Evolutionary conservation across 495 filamentous ascomycete species (phyloP), one percentile per base, ranked within the genome.

Genomic region (Mytilinidion resinicola): DNA sequence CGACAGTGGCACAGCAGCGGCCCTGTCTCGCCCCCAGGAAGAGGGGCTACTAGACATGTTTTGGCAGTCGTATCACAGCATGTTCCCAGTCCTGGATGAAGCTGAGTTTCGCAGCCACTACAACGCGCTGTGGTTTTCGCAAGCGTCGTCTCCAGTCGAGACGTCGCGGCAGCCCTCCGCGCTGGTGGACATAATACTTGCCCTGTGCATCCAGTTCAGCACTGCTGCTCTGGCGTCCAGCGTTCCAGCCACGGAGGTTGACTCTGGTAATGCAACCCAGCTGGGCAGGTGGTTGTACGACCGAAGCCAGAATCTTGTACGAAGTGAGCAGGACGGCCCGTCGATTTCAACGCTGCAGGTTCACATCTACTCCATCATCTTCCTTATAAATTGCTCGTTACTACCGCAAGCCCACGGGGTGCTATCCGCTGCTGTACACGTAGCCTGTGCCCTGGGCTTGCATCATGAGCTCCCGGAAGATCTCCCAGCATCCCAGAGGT

Each of bases 101-200:
- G 44, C 61, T 10, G 69, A 76, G 14, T 80, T 83, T 56, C 73
- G 67, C 49, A 67, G 70, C 25, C 70, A 81, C 57, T 79, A 81
- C 59, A 62, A 71, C 6, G 76, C 78, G 12, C 68, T 82, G 3
- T 79, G 76, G 75, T 3, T 20, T 11, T 17, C 44, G 21, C 17
- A 12, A 12, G 19, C 4, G 14, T 17, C 44, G 21, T 42, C 39
- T 10, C 61, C 54, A 25, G 63, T 67, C 12, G 68, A 61, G 1
- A 63, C 62, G 10, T 55, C 55, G 4, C 73, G 80, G 3, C 74
- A 71, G 57, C 71, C 77, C 8, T 82, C 77, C 6, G 74, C 80
- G 5, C 71, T 82, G 0, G 78, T 78, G 9, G 80, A 84, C 56
- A 79, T 82, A 15, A 63, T 81, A 36, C 65, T 84, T 25, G 80